phyloP scores from a whole-genome alignment of 495 filamentous ascomycete species.

The Aeminium ludgeri region DNA sequence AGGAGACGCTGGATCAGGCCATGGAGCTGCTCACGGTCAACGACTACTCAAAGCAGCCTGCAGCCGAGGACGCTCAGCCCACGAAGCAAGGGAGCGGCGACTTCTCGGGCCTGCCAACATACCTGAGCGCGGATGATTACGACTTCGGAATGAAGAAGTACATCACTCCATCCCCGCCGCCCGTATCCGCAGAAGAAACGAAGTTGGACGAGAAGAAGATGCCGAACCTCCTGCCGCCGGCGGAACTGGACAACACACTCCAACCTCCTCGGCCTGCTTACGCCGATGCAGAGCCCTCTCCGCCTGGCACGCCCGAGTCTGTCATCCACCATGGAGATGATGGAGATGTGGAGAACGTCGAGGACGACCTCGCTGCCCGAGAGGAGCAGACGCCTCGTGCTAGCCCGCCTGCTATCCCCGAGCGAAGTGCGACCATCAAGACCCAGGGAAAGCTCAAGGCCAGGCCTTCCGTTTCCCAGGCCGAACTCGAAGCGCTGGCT shows the following conservation, averaged over 20 bases:
- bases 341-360: slow-evolving; percentile 25
- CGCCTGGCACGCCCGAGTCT: slow-evolving; percentile 78
- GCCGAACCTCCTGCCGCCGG: slow-evolving; percentile 3
- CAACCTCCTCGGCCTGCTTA: slow-evolving; percentile 38
- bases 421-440: slow-evolving; percentile 77
- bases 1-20: slow-evolving; percentile 12
- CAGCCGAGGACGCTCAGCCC: slow-evolving; percentile 2
- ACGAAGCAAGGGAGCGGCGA: slow-evolving; percentile 1
- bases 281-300: slow-evolving; percentile 33
- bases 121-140: slow-evolving; percentile 31
- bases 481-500: slow-evolving; percentile 74
- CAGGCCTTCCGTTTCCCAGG: slow-evolving; percentile 67
- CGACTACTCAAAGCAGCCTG: slow-evolving; percentile 9
- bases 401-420: slow-evolving; percentile 47
- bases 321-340: slow-evolving; percentile 57
- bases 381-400: slow-evolving; percentile 23
- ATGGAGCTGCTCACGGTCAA: slow-evolving; percentile 15
- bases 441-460: slow-evolving; percentile 82
- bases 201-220: background rate
- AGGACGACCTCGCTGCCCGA: slow-evolving; percentile 15
- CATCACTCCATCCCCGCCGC: slow-evolving; percentile 29
- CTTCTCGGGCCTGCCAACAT: slow-evolving; percentile 27
- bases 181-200: slow-evolving; percentile 7
- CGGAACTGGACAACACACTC: slow-evolving; percentile 30
- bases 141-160: slow-evolving; percentile 34